Percentiles rank a stretch among this genome's conserved stretches.
Evolutionary conservation across 345 rosid species (phyloP).

Genomic region (Bruguiera gymnorhiza): DNA sequence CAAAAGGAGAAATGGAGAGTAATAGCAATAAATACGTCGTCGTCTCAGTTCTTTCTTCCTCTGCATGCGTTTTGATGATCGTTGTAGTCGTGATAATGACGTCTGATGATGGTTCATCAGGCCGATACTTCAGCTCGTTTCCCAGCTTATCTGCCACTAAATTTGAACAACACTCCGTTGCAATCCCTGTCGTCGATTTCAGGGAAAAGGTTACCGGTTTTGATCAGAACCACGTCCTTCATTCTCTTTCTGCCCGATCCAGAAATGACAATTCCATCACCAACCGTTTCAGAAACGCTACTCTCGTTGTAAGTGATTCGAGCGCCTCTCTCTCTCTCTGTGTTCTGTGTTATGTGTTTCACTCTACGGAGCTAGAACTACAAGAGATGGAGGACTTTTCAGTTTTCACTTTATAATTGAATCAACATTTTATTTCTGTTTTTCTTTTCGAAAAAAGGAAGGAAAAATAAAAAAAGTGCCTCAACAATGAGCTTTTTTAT

Average conservation of each 20-base stretch:
- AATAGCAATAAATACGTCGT: not conserved
- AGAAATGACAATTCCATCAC: not conserved
- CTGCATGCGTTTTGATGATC: conserved; percentile 21
- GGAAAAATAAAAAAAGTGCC: too few species aligned
- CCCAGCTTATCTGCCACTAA: conserved; percentile 23
- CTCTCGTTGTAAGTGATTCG: conserved; percentile 14
- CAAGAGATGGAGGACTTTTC: not conserved
- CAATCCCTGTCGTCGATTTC: conserved; percentile 27
- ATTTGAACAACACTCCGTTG: conserved; percentile 11
- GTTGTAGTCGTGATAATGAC: not conserved
- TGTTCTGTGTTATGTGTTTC: not conserved
- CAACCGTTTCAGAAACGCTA: conserved; percentile 16
- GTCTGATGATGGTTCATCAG: conserved; percentile 9
- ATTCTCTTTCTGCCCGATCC: conserved; percentile 11
- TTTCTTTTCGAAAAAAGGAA: too few species aligned
- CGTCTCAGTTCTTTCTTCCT: conserved; percentile 10
- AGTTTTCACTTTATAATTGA: too few species aligned
- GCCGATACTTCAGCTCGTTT: conserved; percentile 14
- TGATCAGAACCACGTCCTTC: conserved; percentile 31
- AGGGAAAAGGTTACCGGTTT: conserved; percentile 24
- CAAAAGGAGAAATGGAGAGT: conserved; percentile 18
- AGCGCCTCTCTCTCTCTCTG: not conserved
- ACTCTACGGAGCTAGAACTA: not conserved
- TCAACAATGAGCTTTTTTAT: too few species aligned
- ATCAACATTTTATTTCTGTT: too few species aligned